Percentiles rank a stretch among this genome's conserved stretches.
Evolutionary conservation across 345 rosid genomes (phyloP).

Genomic region (Syzygium jambos): DNA sequence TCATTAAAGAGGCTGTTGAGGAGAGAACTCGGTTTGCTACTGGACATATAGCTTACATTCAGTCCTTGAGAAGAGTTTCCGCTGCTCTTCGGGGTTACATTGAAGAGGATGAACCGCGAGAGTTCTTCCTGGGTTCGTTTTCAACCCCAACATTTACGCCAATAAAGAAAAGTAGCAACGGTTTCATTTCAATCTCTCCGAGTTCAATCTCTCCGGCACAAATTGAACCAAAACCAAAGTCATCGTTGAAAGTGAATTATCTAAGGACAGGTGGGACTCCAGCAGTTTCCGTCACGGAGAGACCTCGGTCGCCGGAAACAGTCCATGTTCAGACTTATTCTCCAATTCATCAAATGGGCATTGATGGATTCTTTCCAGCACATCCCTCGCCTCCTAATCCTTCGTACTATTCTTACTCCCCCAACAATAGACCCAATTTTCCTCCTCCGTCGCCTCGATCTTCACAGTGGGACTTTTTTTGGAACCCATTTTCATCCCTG

Average conservation of each 20-base stretch:
- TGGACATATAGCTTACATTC: constrained; percentile 71
- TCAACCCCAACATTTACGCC: constrained; percentile 49
- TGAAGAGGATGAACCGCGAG: constrained; percentile 66
- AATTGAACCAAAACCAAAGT: constrained; percentile 31
- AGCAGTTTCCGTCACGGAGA: constrained; percentile 67
- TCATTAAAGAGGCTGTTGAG: constrained; percentile 87
- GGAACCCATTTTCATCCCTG: constrained; percentile 93
- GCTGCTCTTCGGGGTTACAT: constrained; percentile 71
- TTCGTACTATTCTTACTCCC: constrained; percentile 29
- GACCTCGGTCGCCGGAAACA: constrained; percentile 74
- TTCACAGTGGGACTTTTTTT: constrained; percentile 92
- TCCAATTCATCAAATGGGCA: constrained; percentile 40
- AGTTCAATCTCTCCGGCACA: constrained; percentile 32
- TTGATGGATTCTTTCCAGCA: constrained; percentile 53
- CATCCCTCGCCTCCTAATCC: constrained; percentile 45
- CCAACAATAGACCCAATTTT: constrained; percentile 40
- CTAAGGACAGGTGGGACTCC: constrained; percentile 60
- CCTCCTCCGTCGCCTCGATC: constrained; percentile 89
- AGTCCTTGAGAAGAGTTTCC: constrained; percentile 75
- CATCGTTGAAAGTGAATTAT: constrained; percentile 51
- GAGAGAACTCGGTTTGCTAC: constrained; percentile 76
- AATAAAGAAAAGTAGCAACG: constrained; percentile 44
- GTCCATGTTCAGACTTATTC: constrained; percentile 48
- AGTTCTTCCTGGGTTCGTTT: constrained; percentile 57
- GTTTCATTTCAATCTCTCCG: constrained; percentile 66